These are phyloP conservation scores for Aspergillus tamarii DNA, from an alignment of 2,329 filamentous ascomycete genomes.

Conservation along the genomic window DNA sequence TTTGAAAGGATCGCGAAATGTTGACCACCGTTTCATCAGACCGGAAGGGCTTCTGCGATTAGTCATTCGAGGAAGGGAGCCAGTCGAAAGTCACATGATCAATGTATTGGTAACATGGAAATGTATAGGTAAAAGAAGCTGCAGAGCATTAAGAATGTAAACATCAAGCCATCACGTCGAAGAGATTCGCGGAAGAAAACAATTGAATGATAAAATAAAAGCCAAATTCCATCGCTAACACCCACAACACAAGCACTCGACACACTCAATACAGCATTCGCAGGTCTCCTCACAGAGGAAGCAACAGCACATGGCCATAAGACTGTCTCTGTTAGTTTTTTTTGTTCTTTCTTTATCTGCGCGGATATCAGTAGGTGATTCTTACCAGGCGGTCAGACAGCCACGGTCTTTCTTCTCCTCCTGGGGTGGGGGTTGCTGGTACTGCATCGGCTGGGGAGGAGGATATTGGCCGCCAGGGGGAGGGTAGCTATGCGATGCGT, in stretches of 20 bases:
- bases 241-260: slow-evolving; percentile 14
- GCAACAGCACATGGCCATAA: slow-evolving; percentile 20
- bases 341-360: not conserved
- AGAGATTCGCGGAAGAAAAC: not conserved
- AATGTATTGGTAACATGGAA: slow-evolving; percentile 1
- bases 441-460: slow-evolving; percentile 18
- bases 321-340: not conserved
- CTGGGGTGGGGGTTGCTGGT: slow-evolving; percentile 16
- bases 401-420: slow-evolving; percentile 18
- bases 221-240: not conserved
- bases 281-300: slow-evolving; percentile 18
- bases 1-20: not conserved
- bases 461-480: slow-evolving; percentile 19
- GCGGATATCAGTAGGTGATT: not conserved
- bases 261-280: slow-evolving; percentile 15
- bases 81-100: not conserved
- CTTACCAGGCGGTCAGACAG: slow-evolving; percentile 16
- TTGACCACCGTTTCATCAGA: not conserved
- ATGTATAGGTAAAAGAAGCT: not conserved
- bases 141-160: slow-evolving; percentile 3
- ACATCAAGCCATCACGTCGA: slow-evolving; percentile 1
- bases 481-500: slow-evolving; percentile 14
- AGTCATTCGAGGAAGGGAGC: not conserved
- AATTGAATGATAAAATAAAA: not conserved
- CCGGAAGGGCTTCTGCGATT: not conserved